Evolutionary conservation across 2,329 filamentous ascomycete species (phyloP).

Genomic region (Epichloe baconii): DNA sequence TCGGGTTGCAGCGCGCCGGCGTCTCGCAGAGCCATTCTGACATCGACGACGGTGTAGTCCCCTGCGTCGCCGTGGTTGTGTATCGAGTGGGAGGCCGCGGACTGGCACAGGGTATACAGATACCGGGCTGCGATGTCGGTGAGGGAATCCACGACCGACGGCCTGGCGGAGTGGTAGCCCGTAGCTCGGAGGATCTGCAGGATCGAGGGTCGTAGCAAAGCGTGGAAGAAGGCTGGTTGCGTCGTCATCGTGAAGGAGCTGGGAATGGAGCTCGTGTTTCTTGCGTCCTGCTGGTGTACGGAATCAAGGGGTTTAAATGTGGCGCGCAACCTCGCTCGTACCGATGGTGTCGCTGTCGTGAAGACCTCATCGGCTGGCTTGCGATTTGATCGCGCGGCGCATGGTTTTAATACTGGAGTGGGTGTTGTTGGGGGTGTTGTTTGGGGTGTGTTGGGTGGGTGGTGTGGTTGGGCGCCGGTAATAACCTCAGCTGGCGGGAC

Average conservation of each 20-base stretch:
- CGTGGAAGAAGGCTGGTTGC: slow-evolving; percentile 45
- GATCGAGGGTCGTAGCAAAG: slow-evolving; percentile 72
- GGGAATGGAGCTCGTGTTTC: background rate
- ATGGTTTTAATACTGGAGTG: slow-evolving; percentile 11
- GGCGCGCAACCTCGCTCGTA: slow-evolving; percentile 8
- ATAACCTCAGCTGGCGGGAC: too few species aligned
- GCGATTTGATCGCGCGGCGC: slow-evolving; percentile 14
- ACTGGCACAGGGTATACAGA: slow-evolving; percentile 58
- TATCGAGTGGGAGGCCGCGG: slow-evolving; percentile 57
- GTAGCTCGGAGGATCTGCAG: slow-evolving; percentile 85
- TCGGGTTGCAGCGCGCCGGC: slow-evolving; percentile 62
- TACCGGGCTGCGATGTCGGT: slow-evolving; percentile 79
- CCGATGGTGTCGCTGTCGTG: slow-evolving; percentile 15
- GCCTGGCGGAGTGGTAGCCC: slow-evolving; percentile 73
- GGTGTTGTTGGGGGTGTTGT: too few species aligned
- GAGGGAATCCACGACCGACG: slow-evolving; percentile 75
- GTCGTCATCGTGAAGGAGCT: slow-evolving; percentile 27
- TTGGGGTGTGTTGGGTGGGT: too few species aligned
- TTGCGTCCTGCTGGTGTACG: background rate
- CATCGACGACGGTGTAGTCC: slow-evolving; percentile 49
- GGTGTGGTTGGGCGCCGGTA: too few species aligned
- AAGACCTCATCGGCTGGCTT: slow-evolving; percentile 18
- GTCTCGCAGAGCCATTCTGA: slow-evolving; percentile 76
- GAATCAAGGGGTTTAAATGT: background rate
- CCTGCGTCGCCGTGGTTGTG: slow-evolving; percentile 49